Conservation (phyloP, 2,329 filamentous ascomycete species). For the Xylariomycetidae sp. region DNA sequence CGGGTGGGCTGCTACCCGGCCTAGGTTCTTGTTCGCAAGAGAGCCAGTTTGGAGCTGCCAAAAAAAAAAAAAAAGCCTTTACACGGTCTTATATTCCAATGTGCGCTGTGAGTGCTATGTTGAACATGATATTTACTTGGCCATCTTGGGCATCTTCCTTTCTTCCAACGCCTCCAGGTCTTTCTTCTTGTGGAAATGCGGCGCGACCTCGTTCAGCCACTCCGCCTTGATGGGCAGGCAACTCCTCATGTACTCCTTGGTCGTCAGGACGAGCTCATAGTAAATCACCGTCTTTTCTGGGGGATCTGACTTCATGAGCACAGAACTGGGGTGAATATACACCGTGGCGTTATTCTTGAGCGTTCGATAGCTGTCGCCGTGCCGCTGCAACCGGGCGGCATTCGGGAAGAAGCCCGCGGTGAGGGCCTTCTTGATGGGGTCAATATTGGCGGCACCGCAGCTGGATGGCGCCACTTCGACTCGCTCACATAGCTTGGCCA, state of each 20-base stretch:
- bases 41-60: no score
- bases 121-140: no score
- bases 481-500: constrained; percentile 86
- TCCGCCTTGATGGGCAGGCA: constrained; percentile 78
- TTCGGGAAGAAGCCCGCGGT: constrained; percentile 94
- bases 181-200: constrained; percentile 91
- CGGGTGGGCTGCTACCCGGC: no score
- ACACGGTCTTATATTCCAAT: background rate
- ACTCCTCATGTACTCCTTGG: constrained; percentile 88
- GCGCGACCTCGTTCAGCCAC: constrained; percentile 86
- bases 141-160: constrained; percentile 64
- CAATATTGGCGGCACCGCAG: constrained; percentile 65
- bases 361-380: constrained; percentile 84
- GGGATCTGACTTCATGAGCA: constrained; percentile 73
- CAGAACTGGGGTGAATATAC: constrained; percentile 84
- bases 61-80: no score
- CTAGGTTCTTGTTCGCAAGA: no score
- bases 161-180: constrained; percentile 80
- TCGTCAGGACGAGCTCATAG: constrained; percentile 75
- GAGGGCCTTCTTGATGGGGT: constrained; percentile 81
- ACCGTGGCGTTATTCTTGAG: constrained; percentile 87
- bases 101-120: no score
- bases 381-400: constrained; percentile 75
- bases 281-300: constrained; percentile 80
- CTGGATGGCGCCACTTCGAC: constrained; percentile 76